Percentiles rank a stretch among this genome's conserved stretches.
Evolutionary conservation across 257 asterid species (phyloP).

Genomic region (Buddleja alternifolia): DNA sequence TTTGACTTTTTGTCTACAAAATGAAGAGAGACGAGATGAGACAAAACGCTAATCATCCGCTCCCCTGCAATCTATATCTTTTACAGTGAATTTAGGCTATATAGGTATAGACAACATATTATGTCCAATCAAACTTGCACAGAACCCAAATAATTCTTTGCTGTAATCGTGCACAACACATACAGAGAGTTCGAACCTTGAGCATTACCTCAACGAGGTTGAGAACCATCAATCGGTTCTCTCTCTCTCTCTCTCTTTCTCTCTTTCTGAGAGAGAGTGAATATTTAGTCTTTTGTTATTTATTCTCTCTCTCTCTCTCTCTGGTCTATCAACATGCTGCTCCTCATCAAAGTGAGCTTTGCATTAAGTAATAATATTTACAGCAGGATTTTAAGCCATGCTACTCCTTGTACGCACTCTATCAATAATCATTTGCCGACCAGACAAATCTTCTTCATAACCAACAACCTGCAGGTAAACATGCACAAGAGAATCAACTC

Average conservation of each 20-base stretch:
- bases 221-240: not conserved
- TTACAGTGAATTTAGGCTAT: no score
- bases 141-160: not conserved
- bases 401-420: constrained; percentile 80
- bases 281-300: not conserved
- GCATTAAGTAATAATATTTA: not conserved
- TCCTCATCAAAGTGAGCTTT: constrained; percentile 2
- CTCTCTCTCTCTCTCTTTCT: no score
- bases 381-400: constrained; percentile 43
- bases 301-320: no score
- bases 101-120: no score
- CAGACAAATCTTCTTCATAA: constrained; percentile 92
- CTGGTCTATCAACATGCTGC: constrained; percentile 4
- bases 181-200: not conserved
- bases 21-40: no score
- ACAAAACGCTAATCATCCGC: no score
- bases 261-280: no score
- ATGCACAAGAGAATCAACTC: constrained; percentile 10
- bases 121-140: no score
- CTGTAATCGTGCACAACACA: not conserved
- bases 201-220: not conserved
- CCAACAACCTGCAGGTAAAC: constrained; percentile 70
- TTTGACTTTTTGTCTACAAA: no score
- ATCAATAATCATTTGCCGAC: constrained; percentile 93
- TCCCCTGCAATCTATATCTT: no score